Percentiles rank a stretch among this genome's conserved stretches.
Evolutionary conservation across 1,139 yeast genomes (phyloP).

Genomic region (Scheffersomyces segobiensis): DNA sequence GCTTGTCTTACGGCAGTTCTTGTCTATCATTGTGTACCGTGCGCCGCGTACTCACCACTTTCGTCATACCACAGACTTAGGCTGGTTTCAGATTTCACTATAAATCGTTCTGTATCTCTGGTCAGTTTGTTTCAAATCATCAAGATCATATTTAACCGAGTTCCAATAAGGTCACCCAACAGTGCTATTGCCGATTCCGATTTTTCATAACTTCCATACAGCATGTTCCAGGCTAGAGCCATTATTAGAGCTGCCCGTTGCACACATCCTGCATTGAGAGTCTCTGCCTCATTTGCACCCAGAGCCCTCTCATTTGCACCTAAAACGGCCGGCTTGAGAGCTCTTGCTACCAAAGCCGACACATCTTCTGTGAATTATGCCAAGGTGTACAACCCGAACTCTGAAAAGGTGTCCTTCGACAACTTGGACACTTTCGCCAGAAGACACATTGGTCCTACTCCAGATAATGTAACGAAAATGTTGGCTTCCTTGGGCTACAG

Average conservation of each 20-base stretch:
- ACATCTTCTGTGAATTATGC: conserved; percentile 48
- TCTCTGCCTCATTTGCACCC: background rate
- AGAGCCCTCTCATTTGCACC: background rate
- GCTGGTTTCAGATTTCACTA: background rate
- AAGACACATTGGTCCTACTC: conserved; percentile 88
- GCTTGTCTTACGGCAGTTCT: background rate
- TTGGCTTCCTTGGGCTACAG: conserved; percentile 62
- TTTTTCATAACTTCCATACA: background rate
- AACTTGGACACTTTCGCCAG: conserved; percentile 81
- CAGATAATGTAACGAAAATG: conserved; percentile 64
- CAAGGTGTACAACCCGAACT: conserved; percentile 39
- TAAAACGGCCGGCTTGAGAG: conserved; percentile 7
- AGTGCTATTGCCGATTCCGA: background rate
- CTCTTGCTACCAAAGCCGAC: conserved; percentile 36
- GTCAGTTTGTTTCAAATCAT: background rate
- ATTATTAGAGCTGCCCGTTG: conserved; percentile 9
- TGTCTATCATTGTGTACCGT: background rate
- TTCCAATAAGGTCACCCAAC: background rate
- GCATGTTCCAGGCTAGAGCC: conserved; percentile 8
- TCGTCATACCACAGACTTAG: background rate
- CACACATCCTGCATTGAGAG: background rate
- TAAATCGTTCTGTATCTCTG: background rate
- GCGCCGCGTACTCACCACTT: background rate
- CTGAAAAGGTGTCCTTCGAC: conserved; percentile 25
- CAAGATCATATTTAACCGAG: background rate